Percentiles rank a stretch among this genome's conserved stretches.
Conservation (phyloP, 345 rosid species). For the Diplotaxis tenuifolia region DNA sequence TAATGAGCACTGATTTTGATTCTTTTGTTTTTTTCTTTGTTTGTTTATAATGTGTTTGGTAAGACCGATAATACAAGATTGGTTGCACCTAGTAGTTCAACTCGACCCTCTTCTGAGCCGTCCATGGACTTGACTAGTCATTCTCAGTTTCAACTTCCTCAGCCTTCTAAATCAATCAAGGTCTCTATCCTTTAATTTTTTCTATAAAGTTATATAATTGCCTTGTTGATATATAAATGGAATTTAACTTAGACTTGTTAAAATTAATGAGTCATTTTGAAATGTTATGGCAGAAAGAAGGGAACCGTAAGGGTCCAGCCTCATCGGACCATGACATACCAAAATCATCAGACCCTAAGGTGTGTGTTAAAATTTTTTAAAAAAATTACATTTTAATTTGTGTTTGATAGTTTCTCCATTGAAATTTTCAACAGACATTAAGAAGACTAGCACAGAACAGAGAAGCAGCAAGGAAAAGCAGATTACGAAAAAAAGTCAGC, state of each 20-base stretch:
- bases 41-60: constrained; percentile 34
- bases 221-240: not conserved
- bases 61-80: constrained; percentile 38
- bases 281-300: constrained; percentile 48
- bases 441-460: constrained; percentile 99
- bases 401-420: not conserved
- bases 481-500: constrained; percentile 81
- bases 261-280: constrained; percentile 1
- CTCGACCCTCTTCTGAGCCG: constrained; percentile 53
- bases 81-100: constrained; percentile 47
- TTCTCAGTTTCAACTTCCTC: constrained; percentile 41
- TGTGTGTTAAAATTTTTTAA: constrained; percentile 12
- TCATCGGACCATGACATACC: constrained; percentile 61
- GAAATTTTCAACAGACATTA: constrained; percentile 48
- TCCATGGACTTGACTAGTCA: constrained; percentile 55
- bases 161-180: constrained; percentile 51
- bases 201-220: not conserved
- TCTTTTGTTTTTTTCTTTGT: not conserved
- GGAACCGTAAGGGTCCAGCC: constrained; percentile 50
- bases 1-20: constrained; percentile 24
- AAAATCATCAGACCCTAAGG: constrained; percentile 66
- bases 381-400: not conserved
- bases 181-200: constrained; percentile 29
- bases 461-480: constrained; percentile 99
- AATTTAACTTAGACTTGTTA: constrained; percentile 9